phyloP scores from a whole-genome alignment of 2,329 filamentous ascomycete species.

The Gaeumannomyces sp. region DNA sequence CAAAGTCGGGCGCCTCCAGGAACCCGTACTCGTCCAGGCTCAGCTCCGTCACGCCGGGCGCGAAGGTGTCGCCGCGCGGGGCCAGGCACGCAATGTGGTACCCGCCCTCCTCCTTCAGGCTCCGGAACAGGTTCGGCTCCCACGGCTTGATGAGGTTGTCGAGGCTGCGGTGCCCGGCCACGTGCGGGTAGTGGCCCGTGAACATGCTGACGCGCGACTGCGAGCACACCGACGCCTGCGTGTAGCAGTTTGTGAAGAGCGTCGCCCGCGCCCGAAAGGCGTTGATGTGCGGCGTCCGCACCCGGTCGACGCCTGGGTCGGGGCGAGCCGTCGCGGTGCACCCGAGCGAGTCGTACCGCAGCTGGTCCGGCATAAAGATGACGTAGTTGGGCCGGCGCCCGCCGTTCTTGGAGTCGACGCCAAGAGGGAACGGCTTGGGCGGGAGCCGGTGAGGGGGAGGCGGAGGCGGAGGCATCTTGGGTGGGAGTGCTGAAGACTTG shows the following conservation, averaged over 20 bases:
- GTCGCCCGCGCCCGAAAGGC: constrained; percentile 30
- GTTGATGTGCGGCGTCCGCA: constrained; percentile 36
- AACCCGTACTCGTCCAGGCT: constrained; percentile 40
- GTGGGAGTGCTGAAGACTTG: no score
- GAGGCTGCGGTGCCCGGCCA: constrained; percentile 37
- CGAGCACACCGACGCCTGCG: constrained; percentile 39
- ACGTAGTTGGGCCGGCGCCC: constrained; percentile 28
- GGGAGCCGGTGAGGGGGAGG: constrained; percentile 11
- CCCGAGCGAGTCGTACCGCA: constrained; percentile 37
- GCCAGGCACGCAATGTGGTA: constrained; percentile 42
- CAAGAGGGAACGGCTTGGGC: constrained; percentile 19
- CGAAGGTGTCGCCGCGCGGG: constrained; percentile 35
- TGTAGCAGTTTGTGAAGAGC: constrained; percentile 39
- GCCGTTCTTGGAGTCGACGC: constrained; percentile 17
- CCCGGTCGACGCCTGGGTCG: neutral
- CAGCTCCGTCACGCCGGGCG: constrained; percentile 35
- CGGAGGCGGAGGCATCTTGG: no score
- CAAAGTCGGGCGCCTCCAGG: constrained; percentile 29
- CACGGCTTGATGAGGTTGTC: constrained; percentile 42
- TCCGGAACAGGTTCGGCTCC: constrained; percentile 41
- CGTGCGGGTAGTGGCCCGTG: constrained; percentile 39
- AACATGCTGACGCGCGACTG: constrained; percentile 42
- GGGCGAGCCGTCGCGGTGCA: constrained; percentile 23
- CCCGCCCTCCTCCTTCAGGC: constrained; percentile 32
- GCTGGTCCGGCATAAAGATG: constrained; percentile 43